Evolutionary conservation across 108 stramenopile genomes (phyloP), one percentile per base, ranked within the genome.

Genomic region (Nannochloropsis salina): DNA sequence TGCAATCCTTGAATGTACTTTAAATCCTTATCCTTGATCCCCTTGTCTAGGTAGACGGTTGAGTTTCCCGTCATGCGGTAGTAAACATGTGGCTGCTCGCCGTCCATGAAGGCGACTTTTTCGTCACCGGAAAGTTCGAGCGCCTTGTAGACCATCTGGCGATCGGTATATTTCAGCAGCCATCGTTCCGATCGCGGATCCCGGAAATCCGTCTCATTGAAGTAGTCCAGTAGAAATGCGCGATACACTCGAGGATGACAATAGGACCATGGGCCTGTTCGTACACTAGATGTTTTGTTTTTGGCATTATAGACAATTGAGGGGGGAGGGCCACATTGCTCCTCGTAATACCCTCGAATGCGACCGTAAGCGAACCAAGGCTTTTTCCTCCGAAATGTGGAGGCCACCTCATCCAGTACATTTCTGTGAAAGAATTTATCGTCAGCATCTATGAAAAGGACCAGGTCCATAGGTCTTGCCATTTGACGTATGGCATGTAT

Each of bases 341-440:
- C 61, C 61, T 74, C 61, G 61, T 74, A 74, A n/a, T 74, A 74
- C 15, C 61, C 61, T 74, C 61, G 61, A n/a, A 74, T 74, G 61
- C 61, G 61, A 6, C 61, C 61, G 61, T 74, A 74, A 15, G 61
- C 61, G 8, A 74, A 74, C 61, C 61, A 74, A n/a, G 61, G 61
- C 61, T 74, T 74, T 6, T 74, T 6, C 61, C n/a, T 74, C 61
- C 61, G 61, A n/a, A 74, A 74, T 0, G 61, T 74, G 61, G 61
- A 15, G 4, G 61, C 61, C 61, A 74, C 61, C 61, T 74, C 61
- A n/a, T 74, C 61, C 61, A 74, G 61, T n/a, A 74, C 61, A 4
- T 74, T n/a, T 4, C n/a, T n/a, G 61, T 74, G 61, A n/a, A 74
- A 74, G n/a, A 74, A 74, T 6, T 74, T 74, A n/a, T 74, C 61